phyloP scores from a whole-genome alignment of 495 filamentous ascomycete species.

The Sphaerosporella brunnea region DNA sequence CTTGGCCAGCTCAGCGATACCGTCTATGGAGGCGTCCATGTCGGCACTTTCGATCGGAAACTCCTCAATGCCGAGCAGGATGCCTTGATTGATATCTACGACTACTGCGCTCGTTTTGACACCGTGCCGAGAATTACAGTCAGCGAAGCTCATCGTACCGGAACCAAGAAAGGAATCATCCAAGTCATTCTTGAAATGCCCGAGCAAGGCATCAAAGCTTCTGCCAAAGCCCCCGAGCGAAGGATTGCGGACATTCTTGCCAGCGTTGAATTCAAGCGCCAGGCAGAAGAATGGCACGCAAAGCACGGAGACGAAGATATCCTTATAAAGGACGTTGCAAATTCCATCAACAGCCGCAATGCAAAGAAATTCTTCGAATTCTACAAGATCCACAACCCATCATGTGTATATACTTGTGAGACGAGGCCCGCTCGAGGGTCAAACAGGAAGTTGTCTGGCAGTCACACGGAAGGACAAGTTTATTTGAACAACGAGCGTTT shows the following conservation, averaged over 20 bases:
- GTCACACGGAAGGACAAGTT: slow-evolving; percentile 19
- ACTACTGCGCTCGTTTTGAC: slow-evolving; percentile 34
- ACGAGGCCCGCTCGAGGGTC: slow-evolving; percentile 8
- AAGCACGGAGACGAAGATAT: slow-evolving; percentile 28
- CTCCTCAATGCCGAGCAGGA: slow-evolving; percentile 24
- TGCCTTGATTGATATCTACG: slow-evolving; percentile 32
- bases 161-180: slow-evolving; percentile 11
- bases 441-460: slow-evolving; percentile 8
- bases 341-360: slow-evolving; percentile 29
- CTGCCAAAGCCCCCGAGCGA: slow-evolving; percentile 18
- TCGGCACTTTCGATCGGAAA: slow-evolving; percentile 18
- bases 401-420: slow-evolving; percentile 20
- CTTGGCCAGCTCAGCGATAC: slow-evolving; percentile 24
- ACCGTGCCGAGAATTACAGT: slow-evolving; percentile 26
- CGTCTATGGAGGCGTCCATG: slow-evolving; percentile 13
- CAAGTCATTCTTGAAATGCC: slow-evolving; percentile 29
- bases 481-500: slow-evolving; percentile 26
- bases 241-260: slow-evolving; percentile 29
- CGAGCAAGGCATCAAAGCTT: slow-evolving; percentile 31
- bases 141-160: slow-evolving; percentile 8
- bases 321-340: slow-evolving; percentile 27
- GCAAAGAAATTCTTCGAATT: slow-evolving; percentile 31
- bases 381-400: slow-evolving; percentile 25
- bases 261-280: slow-evolving; percentile 29
- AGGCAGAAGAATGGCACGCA: slow-evolving; percentile 31